Evolutionary conservation across 1,284 basidiomycete genomes (phyloP), one percentile per base, ranked within the genome.

Genomic region (Puccinia polysora): DNA sequence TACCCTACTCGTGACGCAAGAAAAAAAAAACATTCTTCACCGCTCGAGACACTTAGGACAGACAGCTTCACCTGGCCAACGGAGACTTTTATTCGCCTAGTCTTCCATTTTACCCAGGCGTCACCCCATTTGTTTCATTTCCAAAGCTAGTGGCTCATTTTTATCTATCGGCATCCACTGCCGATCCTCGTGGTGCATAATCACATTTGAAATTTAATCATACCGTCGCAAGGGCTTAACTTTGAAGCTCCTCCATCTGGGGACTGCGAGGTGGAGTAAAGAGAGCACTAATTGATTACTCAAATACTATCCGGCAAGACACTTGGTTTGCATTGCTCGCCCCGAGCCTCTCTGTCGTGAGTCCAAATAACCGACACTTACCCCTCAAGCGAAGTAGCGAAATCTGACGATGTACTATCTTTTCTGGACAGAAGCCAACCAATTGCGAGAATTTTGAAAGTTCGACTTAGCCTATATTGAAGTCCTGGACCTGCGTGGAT

Each of bases 361-460:
- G 58, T 60, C 25, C 38, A 60, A 43, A 43, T 60, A 60, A 38
- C 58, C 58, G 58, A 60, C 53, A 55, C 58, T 60, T 60, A 60
- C 58, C 58, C 58, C 58, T 40, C 58, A 60, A 60, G 58, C 58
- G 58, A 60, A 60, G 38, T 25, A 20, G 34, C 28, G 58, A 60
- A 25, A 15, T 25, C 34, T 40, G 28, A 43, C 38, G 23, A 2
- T 10, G n/a, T n/a, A n/a, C n/a, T n/a, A 12, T 20, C 36, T 25
- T 38, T 43, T 32, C 30, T 55, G 53, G 23, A 10, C 34, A 55
- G 53, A 55, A 55, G 18, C 23, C 58, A 43, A n/a, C 55, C 34
- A 36, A 36, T 56, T 18, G 38, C 32, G 32, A 56, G 32, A 30
- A 20, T 18, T 56, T 12, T 56, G 55, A 10, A 56, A 56, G n/a